phyloP scores from a whole-genome alignment of 2,329 filamentous ascomycete species.

The Monilinia vaccinii-corymbosi region DNA sequence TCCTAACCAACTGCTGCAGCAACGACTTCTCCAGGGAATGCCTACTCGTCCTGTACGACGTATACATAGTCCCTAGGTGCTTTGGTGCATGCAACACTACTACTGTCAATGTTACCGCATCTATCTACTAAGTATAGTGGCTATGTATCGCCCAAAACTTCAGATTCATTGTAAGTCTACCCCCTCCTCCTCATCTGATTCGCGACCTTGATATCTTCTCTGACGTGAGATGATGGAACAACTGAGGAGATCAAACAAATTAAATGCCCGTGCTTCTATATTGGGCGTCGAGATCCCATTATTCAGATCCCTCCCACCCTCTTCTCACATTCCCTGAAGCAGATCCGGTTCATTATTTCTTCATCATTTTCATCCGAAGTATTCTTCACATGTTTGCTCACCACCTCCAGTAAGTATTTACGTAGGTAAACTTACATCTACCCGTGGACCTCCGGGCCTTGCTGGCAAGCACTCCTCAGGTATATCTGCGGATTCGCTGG shows the following conservation, averaged over 20 bases:
- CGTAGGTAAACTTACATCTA: neutral
- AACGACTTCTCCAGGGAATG: too few relatives aligned
- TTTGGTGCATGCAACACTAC: neutral
- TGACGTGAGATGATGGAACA: constrained; percentile 12
- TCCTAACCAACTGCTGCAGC: too few relatives aligned
- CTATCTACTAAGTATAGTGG: neutral
- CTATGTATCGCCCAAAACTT: neutral
- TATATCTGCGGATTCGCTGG: neutral
- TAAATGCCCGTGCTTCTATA: constrained; percentile 5
- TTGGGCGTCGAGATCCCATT: neutral
- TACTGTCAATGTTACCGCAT: neutral
- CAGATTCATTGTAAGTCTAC: constrained; percentile 1
- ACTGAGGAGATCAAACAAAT: constrained; percentile 1
- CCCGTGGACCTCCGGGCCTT: neutral
- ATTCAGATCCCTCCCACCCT: neutral
- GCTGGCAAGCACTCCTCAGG: constrained; percentile 2
- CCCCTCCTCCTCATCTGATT: constrained; percentile 2
- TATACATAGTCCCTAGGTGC: constrained; percentile 1
- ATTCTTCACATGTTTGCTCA: constrained; percentile 3
- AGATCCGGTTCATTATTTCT: constrained; percentile 9
- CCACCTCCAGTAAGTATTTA: too few relatives aligned
- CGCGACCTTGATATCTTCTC: neutral
- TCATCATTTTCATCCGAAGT: constrained; percentile 8
- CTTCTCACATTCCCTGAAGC: constrained; percentile 4
- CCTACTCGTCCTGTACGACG: neutral